Conservation (phyloP, 1,284 basidiomycete species). For the Pholiota adiposa region DNA sequence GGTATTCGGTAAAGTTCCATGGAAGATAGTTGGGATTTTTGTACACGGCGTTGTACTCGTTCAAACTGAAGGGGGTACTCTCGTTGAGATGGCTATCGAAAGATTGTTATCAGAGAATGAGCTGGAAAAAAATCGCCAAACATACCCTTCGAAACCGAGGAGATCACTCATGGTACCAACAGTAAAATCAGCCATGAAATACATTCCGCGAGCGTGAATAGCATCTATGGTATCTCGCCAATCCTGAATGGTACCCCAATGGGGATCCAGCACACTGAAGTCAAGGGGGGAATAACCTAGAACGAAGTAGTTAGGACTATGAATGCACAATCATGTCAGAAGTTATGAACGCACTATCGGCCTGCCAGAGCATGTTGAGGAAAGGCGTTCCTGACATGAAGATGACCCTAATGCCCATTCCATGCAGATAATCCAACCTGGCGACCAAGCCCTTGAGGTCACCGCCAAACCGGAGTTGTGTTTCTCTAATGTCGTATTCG, state of each 20-base stretch:
- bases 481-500: slow-evolving; percentile 87
- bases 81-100: slow-evolving; percentile 71
- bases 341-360: slow-evolving; percentile 72
- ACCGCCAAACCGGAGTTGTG: slow-evolving; percentile 86
- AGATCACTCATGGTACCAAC: slow-evolving; percentile 91
- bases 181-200: slow-evolving; percentile 90
- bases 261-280: slow-evolving; percentile 87
- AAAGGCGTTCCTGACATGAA: slow-evolving; percentile 92
- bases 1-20: slow-evolving; percentile 85
- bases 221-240: slow-evolving; percentile 78
- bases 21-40: slow-evolving; percentile 78
- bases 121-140: slow-evolving; percentile 19
- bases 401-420: slow-evolving; percentile 84
- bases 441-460: slow-evolving; percentile 79
- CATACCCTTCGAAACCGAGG: slow-evolving; percentile 81
- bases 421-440: slow-evolving; percentile 84
- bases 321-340: slow-evolving; percentile 15
- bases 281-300: slow-evolving; percentile 91
- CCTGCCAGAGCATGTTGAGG: slow-evolving; percentile 94
- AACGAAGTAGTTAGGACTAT: slow-evolving; percentile 12
- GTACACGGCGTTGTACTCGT: slow-evolving; percentile 79
- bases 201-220: slow-evolving; percentile 84
- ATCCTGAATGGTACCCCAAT: slow-evolving; percentile 83
- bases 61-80: slow-evolving; percentile 77
- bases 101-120: slow-evolving; percentile 6